A percentile compares a stretch with the other conserved stretches of the same genome.
Evolutionary conservation across 257 asterid species (phyloP).

Genomic region (Solanum lycopersicoides): DNA sequence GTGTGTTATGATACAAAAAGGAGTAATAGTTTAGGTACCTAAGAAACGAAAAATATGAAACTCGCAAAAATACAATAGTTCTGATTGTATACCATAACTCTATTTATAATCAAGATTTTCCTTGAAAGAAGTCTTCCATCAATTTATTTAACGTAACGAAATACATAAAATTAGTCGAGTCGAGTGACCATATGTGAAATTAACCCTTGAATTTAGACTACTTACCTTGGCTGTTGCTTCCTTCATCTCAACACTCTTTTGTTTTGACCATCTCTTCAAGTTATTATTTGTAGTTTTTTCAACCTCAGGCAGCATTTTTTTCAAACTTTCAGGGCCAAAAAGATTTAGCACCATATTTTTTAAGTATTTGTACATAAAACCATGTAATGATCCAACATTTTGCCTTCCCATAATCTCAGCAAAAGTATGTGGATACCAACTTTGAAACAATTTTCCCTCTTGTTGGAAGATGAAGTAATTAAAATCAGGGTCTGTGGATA

Average conservation of each 20-base stretch:
- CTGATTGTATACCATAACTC: background rate
- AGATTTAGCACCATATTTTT: conserved; percentile 64
- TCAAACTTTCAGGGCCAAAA: conserved; percentile 68
- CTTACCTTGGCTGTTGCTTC: conserved; percentile 53
- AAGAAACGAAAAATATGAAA: too few relatives aligned
- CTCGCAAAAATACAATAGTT: background rate
- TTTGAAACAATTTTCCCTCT: background rate
- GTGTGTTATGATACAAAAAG: background rate
- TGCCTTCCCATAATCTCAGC: background rate
- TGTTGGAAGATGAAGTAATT: background rate
- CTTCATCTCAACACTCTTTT: conserved; percentile 38
- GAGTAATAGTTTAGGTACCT: background rate
- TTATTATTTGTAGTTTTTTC: conserved; percentile 34
- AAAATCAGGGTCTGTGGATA: background rate
- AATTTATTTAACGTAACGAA: background rate
- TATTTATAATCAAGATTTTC: too few relatives aligned
- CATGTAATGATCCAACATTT: background rate
- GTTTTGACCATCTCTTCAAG: conserved; percentile 35
- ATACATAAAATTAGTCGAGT: too few relatives aligned
- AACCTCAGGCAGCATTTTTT: conserved; percentile 63
- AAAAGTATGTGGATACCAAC: background rate
- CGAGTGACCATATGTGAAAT: background rate
- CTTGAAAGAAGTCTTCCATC: too few relatives aligned
- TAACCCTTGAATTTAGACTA: background rate
- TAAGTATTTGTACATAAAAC: conserved; percentile 60